Evolutionary conservation across 2,329 filamentous ascomycete species (phyloP), one percentile per base, ranked within the genome.

Genomic region (Verticillium zaregamsianum): DNA sequence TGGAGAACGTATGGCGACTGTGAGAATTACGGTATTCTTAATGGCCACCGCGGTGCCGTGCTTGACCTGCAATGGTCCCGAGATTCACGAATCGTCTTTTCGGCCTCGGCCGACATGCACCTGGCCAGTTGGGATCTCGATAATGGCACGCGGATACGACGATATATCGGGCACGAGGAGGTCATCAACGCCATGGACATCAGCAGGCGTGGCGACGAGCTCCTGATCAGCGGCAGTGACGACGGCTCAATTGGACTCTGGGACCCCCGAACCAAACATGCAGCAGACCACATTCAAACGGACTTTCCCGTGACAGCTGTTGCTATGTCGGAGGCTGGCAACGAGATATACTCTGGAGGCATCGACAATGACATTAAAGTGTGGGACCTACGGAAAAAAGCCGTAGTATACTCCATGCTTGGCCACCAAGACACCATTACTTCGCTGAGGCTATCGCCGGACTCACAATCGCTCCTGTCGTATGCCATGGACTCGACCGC

Each of bases 281-380:
- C 93, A 0, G 86, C 90, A 61, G 91, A 96, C 70, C 93, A 93
- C 69, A 90, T 98, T 65, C 87, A 94, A 72, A 97, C 93, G 0
- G 90, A 95, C 64, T 96, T 96, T 64, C 95, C 95, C 1, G 87
- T 99, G 61, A 98, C 95, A 2, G 91, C 94, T 0, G 87, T 98
- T 6, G 92, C 93, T 17, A 81, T 98, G n/a, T 90, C 93, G 0
- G 93, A 97, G 73, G 93, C 94, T 2, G 95, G 95, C 20, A 97
- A 97, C 73, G 95, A 98, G 77, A 86, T 99, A 31, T 99, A 95
- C 75, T 90, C 91, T 7, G 94, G 94, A 56, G 91, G 93, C 25
- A 97, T 99, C 68, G 95, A 98, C 78, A 97, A 98, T 72, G 93
- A 96, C 69, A 96, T 99, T 73, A 92, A 93, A 69, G 93, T 96